Evolutionary conservation across 1,284 basidiomycete species (phyloP), one percentile per base, ranked within the genome.

Genomic region (Ceratobasidium papillatum): DNA sequence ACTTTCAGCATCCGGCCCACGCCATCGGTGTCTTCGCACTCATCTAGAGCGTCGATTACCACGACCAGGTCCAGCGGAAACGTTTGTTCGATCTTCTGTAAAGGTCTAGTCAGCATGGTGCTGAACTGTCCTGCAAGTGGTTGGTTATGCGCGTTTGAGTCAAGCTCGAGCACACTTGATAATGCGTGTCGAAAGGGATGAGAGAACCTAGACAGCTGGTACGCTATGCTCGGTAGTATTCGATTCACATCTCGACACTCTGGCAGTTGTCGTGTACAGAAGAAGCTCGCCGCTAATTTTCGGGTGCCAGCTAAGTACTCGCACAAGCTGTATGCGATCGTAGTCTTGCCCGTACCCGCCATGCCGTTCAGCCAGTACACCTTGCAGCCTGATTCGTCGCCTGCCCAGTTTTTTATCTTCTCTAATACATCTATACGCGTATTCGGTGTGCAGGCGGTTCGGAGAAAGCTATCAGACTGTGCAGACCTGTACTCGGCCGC

Each of bases 341-440:
- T n/a, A n/a, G n/a, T n/a, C n/a, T n/a, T n/a, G n/a, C n/a, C n/a
- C n/a, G n/a, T n/a, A n/a, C n/a, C 38, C 14, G 38, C 38, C 38
- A 30, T 59, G 22, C 52, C 52, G 12, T 38, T 66, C 64, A 68
- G 19, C 64, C 64, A 68, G 51, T 54, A 68, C 2, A 68, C 27
- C 25, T 54, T 68, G n/a, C n/a, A n/a, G n/a, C n/a, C n/a, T n/a
- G n/a, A n/a, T n/a, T n/a, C n/a, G n/a, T n/a, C n/a, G n/a, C n/a
- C n/a, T n/a, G n/a, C n/a, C n/a, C n/a, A n/a, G n/a, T n/a, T n/a
- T n/a, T n/a, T n/a, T n/a, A n/a, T n/a, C n/a, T n/a, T n/a, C n/a
- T n/a, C n/a, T n/a, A n/a, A n/a, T n/a, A n/a, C n/a, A n/a, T n/a
- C n/a, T n/a, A n/a, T n/a, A n/a, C n/a, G n/a, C n/a, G n/a, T n/a